These are phyloP conservation scores for Gastrolobium villosum DNA, from an alignment of 306 rosid genomes.

Conservation along the genomic window DNA sequence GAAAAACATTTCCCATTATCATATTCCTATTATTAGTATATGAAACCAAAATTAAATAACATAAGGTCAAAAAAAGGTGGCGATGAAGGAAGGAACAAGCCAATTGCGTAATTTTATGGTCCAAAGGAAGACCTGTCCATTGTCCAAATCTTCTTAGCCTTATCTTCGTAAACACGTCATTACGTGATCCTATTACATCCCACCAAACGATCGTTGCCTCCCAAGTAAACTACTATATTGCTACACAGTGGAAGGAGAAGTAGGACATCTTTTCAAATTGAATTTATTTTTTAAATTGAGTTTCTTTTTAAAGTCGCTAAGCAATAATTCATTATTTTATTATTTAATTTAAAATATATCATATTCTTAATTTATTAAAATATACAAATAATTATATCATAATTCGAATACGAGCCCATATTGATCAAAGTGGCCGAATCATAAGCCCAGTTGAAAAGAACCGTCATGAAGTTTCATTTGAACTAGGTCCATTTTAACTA, in stretches of 20 bases:
- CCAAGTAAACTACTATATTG: not conserved
- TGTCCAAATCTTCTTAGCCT: slow-evolving; percentile 20
- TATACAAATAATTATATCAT: too few species aligned
- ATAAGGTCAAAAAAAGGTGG: slow-evolving; percentile 57
- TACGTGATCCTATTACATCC: slow-evolving; percentile 4
- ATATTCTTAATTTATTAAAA: not conserved
- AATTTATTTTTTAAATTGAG: not conserved
- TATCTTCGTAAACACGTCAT: slow-evolving; percentile 30
- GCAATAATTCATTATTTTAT: not conserved
- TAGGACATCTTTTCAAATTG: not conserved
- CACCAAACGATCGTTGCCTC: not conserved
- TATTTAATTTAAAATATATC: not conserved
- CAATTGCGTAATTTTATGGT: slow-evolving; percentile 8
- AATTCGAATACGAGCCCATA: too few species aligned
- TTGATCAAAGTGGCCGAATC: too few species aligned
- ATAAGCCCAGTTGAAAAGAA: too few species aligned
- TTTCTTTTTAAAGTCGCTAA: not conserved
- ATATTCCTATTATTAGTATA: not conserved
- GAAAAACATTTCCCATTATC: too few species aligned
- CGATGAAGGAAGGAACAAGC: slow-evolving; percentile 8
- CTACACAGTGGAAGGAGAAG: not conserved
- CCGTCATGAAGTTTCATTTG: too few species aligned
- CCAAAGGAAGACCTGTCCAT: not conserved
- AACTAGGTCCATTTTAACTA: too few species aligned
- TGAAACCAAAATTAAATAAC: not conserved